Conservation (phyloP, 352 stramenopile species). For the Globisporangium emineosum region DNA sequence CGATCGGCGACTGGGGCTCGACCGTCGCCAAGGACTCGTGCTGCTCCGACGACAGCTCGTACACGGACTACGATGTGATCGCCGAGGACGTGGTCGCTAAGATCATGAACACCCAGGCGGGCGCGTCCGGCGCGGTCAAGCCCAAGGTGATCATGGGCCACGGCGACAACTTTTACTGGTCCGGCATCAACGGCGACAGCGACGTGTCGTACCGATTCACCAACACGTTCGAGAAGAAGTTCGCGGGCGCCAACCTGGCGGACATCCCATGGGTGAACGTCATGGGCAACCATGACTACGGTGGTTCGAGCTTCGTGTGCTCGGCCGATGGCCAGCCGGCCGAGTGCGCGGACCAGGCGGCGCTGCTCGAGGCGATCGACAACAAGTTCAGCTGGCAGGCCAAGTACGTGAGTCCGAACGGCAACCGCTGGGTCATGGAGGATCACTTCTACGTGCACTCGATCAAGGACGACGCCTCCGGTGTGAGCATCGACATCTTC, state of each 20-base stretch:
- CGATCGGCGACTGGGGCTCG: slow-evolving; percentile 75
- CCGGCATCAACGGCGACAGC: slow-evolving; percentile 47
- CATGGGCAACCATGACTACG: slow-evolving; percentile 86
- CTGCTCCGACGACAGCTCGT: slow-evolving; percentile 49
- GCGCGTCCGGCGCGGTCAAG: slow-evolving; percentile 27
- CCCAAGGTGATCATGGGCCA: slow-evolving; percentile 54
- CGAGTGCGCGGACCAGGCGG: slow-evolving; percentile 40
- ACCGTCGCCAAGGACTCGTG: slow-evolving; percentile 67
- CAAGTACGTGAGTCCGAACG: slow-evolving; percentile 46
- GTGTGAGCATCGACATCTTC: slow-evolving; percentile 56
- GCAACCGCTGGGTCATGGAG: slow-evolving; percentile 50
- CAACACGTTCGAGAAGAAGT: slow-evolving; percentile 80
- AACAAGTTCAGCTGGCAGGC: slow-evolving; percentile 49
- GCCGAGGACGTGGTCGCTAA: slow-evolving; percentile 66
- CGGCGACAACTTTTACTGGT: slow-evolving; percentile 85
- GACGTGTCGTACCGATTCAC: slow-evolving; percentile 71
- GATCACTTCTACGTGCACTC: slow-evolving; percentile 58
- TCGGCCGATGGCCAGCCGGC: slow-evolving; percentile 33
- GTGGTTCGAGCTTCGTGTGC: slow-evolving; percentile 76
- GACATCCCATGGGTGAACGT: slow-evolving; percentile 83
- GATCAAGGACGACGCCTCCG: slow-evolving; percentile 34
- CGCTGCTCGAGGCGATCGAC: slow-evolving; percentile 48
- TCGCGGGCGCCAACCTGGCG: slow-evolving; percentile 37
- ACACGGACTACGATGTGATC: slow-evolving; percentile 67
- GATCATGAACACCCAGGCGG: slow-evolving; percentile 43